Evolutionary conservation across 2,329 filamentous ascomycete genomes (phyloP).

Genomic region (Claviceps maximensis): DNA sequence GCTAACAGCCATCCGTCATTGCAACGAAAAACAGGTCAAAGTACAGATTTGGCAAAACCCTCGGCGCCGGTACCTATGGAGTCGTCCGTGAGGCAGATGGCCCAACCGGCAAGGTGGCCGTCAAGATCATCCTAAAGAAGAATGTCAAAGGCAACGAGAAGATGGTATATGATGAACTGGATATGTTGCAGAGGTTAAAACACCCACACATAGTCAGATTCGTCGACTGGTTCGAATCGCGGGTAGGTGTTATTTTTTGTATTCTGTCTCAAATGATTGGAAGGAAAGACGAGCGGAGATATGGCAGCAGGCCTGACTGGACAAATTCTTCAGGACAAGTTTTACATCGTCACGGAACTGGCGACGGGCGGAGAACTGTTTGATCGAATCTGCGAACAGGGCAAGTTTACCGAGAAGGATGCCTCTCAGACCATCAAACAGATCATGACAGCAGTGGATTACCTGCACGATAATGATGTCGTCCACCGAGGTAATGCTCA

Average conservation of each 20-base stretch:
- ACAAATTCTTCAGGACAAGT: conserved; percentile 63
- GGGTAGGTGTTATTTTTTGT: conserved; percentile 40
- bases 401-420: conserved; percentile 97
- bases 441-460: conserved; percentile 84
- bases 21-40: conserved; percentile 48
- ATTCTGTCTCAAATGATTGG: not conserved
- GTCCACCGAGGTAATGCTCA: conserved; percentile 67
- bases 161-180: conserved; percentile 96
- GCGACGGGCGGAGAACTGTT: conserved; percentile 94
- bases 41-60: conserved; percentile 84
- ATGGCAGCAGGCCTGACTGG: not conserved
- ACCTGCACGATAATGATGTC: conserved; percentile 86
- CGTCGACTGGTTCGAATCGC: conserved; percentile 97
- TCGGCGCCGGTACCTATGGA: conserved; percentile 95
- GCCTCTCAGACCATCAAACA: conserved; percentile 91
- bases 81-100: conserved; percentile 93
- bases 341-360: conserved; percentile 96
- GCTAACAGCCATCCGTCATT: not conserved
- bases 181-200: conserved; percentile 80
- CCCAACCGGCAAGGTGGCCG: conserved; percentile 70
- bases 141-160: conserved; percentile 96
- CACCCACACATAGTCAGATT: conserved; percentile 96
- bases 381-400: conserved; percentile 94
- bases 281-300: not conserved
- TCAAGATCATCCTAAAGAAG: conserved; percentile 99